phyloP scores from a whole-genome alignment of 177 flowering plant genomes.

The Vitis hybrid region DNA sequence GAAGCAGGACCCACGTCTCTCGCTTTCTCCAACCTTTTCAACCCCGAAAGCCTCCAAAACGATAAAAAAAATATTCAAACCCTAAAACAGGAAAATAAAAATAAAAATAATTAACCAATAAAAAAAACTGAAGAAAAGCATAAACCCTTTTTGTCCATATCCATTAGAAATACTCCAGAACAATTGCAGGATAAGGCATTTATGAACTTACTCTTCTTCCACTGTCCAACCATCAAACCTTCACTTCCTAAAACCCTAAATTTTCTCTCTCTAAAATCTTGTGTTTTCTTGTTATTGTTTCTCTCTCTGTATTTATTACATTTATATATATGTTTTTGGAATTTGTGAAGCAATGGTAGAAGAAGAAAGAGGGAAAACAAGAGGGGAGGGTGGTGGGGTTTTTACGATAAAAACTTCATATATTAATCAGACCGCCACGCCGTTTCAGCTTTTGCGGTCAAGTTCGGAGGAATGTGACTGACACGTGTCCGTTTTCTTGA shows the following conservation, averaged over 20 bases:
- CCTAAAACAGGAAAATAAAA: neutral
- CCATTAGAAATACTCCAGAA: too few relatives aligned
- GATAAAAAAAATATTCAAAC: neutral
- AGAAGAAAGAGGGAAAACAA: too few relatives aligned
- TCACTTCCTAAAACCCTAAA: too few relatives aligned
- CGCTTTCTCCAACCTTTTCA: slow-evolving; percentile 24
- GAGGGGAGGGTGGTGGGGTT: slow-evolving; percentile 6
- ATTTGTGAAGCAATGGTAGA: slow-evolving; percentile 5
- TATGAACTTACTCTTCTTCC: too few relatives aligned
- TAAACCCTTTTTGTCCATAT: too few relatives aligned
- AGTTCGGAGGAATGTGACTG: slow-evolving; percentile 38
- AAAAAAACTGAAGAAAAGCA: neutral
- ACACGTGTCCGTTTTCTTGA: slow-evolving; percentile 28
- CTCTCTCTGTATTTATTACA: neutral
- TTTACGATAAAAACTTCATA: slow-evolving; percentile 3
- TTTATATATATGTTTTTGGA: slow-evolving; percentile 5
- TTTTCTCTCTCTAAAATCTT: too few relatives aligned
- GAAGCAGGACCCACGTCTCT: slow-evolving; percentile 46
- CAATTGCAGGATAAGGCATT: too few relatives aligned
- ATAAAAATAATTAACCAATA: neutral
- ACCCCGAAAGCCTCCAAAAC: neutral
- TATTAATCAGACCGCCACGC: slow-evolving; percentile 19
- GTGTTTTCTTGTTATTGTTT: neutral
- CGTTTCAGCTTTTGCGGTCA: slow-evolving; percentile 43
- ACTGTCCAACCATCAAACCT: too few relatives aligned